Evolutionary conservation across 768 basidiomycete genomes (phyloP).

Genomic region (Melanogaster broomeanus): DNA sequence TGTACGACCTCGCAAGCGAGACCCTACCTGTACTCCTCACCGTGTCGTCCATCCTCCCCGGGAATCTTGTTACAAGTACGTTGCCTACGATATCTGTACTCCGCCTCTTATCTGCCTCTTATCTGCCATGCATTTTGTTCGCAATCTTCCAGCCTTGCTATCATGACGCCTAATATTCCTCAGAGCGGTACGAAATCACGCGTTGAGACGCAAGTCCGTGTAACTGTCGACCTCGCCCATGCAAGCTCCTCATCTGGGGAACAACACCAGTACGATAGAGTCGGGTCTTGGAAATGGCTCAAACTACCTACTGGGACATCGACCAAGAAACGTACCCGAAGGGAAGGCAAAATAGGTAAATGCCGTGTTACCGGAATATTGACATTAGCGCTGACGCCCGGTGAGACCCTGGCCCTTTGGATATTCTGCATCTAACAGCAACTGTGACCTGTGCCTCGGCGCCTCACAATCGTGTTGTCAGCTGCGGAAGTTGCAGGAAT

Average conservation of each 20-base stretch:
- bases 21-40: slow-evolving; percentile 49
- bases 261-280: slow-evolving; percentile 67
- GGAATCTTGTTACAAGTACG: slow-evolving; percentile 77
- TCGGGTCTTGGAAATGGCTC: slow-evolving; percentile 92
- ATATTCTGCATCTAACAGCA: slow-evolving; percentile 71
- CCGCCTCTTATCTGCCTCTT: slow-evolving; percentile 20
- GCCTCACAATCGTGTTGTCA: slow-evolving; percentile 73
- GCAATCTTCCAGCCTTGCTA: slow-evolving; percentile 57
- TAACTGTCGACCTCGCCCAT: slow-evolving; percentile 77
- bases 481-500: slow-evolving; percentile 85
- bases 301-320: slow-evolving; percentile 78
- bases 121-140: slow-evolving; percentile 9
- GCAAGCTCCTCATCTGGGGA: slow-evolving; percentile 60
- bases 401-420: slow-evolving; percentile 64
- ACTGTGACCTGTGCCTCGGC: slow-evolving; percentile 81
- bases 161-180: slow-evolving; percentile 84
- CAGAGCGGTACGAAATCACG: slow-evolving; percentile 84
- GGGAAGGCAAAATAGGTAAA: slow-evolving; percentile 79
- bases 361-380: slow-evolving; percentile 15
- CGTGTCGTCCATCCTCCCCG: slow-evolving; percentile 71
- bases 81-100: slow-evolving; percentile 14
- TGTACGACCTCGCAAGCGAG: slow-evolving; percentile 55
- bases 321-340: slow-evolving; percentile 82
- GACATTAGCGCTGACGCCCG: slow-evolving; percentile 19
- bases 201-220: slow-evolving; percentile 93